These are phyloP conservation scores for Cutaneotrichosporon cutaneum DNA, from an alignment of 1,284 basidiomycete species.

Conservation along the genomic window DNA sequence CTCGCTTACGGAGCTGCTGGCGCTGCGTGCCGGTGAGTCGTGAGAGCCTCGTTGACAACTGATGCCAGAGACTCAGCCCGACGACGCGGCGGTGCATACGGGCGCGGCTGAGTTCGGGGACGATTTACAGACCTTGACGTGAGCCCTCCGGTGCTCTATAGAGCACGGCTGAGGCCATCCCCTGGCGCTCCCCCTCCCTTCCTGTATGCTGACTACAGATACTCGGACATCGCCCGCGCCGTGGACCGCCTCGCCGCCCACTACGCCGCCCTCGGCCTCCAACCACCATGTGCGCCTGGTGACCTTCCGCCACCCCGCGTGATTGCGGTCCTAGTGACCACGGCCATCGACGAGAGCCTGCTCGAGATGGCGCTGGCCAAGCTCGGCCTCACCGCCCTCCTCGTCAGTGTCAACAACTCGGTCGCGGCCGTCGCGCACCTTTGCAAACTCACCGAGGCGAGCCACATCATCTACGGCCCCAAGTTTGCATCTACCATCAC, in stretches of 20 bases:
- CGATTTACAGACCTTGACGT: constrained; percentile 45
- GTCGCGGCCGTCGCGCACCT: constrained; percentile 61
- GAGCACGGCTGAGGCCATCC: neutral
- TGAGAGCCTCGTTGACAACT: neutral
- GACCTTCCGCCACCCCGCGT: constrained; percentile 47
- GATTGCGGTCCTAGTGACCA: constrained; percentile 54
- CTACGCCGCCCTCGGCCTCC: constrained; percentile 44
- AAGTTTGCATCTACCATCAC: constrained; percentile 52
- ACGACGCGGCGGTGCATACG: constrained; percentile 47
- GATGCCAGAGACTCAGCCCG: neutral
- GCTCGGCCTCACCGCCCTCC: constrained; percentile 55
- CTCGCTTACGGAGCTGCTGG: constrained; percentile 46
- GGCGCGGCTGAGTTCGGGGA: constrained; percentile 50
- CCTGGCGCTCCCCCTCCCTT: neutral
- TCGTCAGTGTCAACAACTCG: constrained; percentile 62
- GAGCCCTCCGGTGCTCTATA: constrained; percentile 12
- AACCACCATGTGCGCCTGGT: constrained; percentile 6
- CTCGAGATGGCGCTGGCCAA: constrained; percentile 57
- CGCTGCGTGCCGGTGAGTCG: constrained; percentile 40
- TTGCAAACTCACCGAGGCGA: constrained; percentile 56
- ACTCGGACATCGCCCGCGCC: constrained; percentile 47
- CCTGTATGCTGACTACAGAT: constrained; percentile 33
- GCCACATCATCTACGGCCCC: constrained; percentile 57
- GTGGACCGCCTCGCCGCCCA: constrained; percentile 56
- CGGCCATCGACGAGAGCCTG: constrained; percentile 56